Conservation (phyloP, 2,329 filamentous ascomycete genomes). For the Pestalotiopsis sp. region DNA sequence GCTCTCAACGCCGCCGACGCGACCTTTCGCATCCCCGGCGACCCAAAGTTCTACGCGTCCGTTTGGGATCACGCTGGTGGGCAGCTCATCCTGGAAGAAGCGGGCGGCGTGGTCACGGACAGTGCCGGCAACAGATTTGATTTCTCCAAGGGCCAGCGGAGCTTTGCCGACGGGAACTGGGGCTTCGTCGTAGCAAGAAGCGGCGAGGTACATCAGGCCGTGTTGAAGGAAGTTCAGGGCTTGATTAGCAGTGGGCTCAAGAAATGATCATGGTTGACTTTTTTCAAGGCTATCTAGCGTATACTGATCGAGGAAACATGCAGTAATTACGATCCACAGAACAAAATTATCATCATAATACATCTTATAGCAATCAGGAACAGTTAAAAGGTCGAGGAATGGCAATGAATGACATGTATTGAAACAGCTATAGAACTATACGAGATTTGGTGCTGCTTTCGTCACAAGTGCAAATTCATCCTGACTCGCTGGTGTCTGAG, state of each 20-base stretch:
- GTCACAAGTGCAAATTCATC: no score
- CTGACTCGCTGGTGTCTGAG: no score
- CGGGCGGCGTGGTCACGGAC: conserved; percentile 52
- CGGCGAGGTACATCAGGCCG: neutral
- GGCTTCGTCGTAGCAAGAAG: conserved; percentile 2
- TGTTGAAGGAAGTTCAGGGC: neutral
- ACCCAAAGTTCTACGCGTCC: conserved; percentile 22
- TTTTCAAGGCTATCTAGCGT: neutral
- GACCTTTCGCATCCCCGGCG: conserved; percentile 6
- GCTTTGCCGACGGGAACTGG: neutral
- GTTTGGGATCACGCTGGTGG: conserved; percentile 61
- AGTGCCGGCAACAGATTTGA: conserved; percentile 37
- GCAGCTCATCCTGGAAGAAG: conserved; percentile 50
- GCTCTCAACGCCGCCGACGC: conserved; percentile 7
- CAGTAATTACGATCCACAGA: neutral
- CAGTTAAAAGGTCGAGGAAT: no score
- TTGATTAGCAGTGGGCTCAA: neutral
- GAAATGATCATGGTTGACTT: neutral
- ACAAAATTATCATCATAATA: no score
- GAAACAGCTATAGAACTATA: no score
- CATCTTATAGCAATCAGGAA: no score
- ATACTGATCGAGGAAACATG: neutral
- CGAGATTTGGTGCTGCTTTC: no score
- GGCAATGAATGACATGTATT: no score
- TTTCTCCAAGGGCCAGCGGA: neutral